phyloP scores from a whole-genome alignment of 768 basidiomycete genomes.

The Gyrodon lividus region DNA sequence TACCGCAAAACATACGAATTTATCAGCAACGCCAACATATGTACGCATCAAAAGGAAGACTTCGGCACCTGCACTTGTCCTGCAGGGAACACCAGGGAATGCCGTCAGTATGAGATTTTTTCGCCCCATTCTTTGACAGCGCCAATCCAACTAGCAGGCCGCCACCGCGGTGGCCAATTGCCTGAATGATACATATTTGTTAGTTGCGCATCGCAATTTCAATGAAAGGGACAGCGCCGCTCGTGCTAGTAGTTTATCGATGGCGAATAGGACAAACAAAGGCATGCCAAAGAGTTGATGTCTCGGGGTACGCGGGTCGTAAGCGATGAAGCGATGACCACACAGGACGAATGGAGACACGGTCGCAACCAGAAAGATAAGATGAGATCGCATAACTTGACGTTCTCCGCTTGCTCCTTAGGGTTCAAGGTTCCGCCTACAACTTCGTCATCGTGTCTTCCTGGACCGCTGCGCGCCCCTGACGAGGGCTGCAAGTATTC shows the following conservation, averaged over 20 bases:
- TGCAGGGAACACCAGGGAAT: constrained; percentile 4
- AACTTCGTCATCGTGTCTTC: too few species aligned
- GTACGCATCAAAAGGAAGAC: neutral
- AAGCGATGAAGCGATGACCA: too few species aligned
- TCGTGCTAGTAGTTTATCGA: neutral
- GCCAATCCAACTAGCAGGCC: neutral
- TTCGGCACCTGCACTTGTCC: neutral
- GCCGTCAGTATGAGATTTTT: constrained; percentile 9
- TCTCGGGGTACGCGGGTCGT: too few species aligned
- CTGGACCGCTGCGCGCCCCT: too few species aligned
- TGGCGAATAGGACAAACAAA: too few species aligned
- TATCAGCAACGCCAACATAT: neutral
- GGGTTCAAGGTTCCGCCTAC: too few species aligned
- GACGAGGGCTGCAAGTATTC: too few species aligned
- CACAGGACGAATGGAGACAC: too few species aligned
- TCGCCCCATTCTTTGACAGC: neutral
- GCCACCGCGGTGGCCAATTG: neutral
- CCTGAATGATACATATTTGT: neutral
- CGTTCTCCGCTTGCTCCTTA: too few species aligned
- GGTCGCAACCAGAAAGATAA: too few species aligned
- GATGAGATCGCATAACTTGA: too few species aligned
- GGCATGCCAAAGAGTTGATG: too few species aligned
- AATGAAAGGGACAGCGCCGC: neutral
- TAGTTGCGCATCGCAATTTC: neutral
- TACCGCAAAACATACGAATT: neutral